phyloP scores from a whole-genome alignment of 257 asterid species.

The Gardenia jasminoides region DNA sequence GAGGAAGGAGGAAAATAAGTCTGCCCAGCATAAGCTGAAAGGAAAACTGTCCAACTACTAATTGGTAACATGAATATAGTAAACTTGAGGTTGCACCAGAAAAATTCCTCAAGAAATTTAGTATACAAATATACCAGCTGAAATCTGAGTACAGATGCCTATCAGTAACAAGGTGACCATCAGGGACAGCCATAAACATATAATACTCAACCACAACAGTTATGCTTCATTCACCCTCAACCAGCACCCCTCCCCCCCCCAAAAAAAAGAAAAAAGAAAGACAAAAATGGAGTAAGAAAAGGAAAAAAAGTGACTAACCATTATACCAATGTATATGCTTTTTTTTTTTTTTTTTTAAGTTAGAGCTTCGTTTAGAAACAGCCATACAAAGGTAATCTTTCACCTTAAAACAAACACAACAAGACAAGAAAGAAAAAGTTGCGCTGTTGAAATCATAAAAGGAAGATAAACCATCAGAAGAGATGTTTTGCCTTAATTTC shows the following conservation, averaged over 20 bases:
- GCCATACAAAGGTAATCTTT: conserved; percentile 2
- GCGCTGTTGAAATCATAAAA: not conserved
- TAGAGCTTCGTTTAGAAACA: not conserved
- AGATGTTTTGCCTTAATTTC: not conserved
- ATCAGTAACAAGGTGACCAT: not conserved
- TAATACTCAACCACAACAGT: not conserved
- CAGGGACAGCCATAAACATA: not conserved
- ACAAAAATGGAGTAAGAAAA: not conserved
- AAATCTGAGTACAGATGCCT: not conserved
- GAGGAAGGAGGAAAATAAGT: not conserved
- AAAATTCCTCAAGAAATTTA: not conserved
- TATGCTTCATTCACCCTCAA: not conserved
- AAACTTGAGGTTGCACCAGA: conserved; percentile 7
- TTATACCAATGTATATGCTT: not conserved
- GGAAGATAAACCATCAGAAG: not conserved
- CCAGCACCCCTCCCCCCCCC: not conserved
- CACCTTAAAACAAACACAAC: conserved; percentile 9
- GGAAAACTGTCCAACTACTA: not conserved
- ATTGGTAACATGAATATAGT: conserved; percentile 4
- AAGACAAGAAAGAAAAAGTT: not conserved
- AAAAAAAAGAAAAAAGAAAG: not conserved
- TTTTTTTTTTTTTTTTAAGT: not conserved
- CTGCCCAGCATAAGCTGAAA: not conserved
- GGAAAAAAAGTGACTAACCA: not conserved
- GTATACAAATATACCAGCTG: not conserved